phyloP scores from a whole-genome alignment of 306 rosid species.

The Medicago ruthenica region DNA sequence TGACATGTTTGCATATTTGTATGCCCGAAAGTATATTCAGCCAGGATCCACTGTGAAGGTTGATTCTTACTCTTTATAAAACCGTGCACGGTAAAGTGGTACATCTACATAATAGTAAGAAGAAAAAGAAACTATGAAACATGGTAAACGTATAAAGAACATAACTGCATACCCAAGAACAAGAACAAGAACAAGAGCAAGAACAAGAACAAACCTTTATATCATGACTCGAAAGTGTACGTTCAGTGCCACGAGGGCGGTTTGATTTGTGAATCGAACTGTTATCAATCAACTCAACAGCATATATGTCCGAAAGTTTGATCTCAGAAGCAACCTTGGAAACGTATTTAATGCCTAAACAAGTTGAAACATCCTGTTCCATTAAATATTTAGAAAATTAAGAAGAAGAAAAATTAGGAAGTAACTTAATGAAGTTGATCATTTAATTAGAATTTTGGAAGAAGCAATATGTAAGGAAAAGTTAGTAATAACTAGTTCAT shows the following conservation, averaged over 20 bases:
- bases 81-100: conserved; percentile 76
- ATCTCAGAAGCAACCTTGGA: conserved; percentile 59
- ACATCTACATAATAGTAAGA: conserved; percentile 59
- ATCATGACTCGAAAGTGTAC: conserved; percentile 53
- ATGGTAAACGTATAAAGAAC: conserved; percentile 23
- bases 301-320: conserved; percentile 71
- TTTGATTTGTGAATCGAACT: conserved; percentile 56
- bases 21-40: conserved; percentile 76
- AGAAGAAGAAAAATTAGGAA: conserved; percentile 5
- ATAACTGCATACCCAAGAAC: conserved; percentile 28
- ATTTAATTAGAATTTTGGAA: conserved; percentile 3
- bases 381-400: conserved; percentile 40
- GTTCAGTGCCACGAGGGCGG: conserved; percentile 49
- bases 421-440: neutral
- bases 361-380: conserved; percentile 69
- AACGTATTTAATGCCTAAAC: conserved; percentile 65
- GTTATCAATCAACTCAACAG: conserved; percentile 60
- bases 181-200: conserved; percentile 49
- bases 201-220: conserved; percentile 61
- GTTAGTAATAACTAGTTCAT: neutral
- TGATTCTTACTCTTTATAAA: conserved; percentile 60
- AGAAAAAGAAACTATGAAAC: conserved; percentile 18
- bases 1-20: conserved; percentile 62
- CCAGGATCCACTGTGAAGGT: conserved; percentile 63
- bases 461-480: neutral